phyloP scores from a whole-genome alignment of 1,284 basidiomycete genomes.

The Cryptococcus wingfieldii region DNA sequence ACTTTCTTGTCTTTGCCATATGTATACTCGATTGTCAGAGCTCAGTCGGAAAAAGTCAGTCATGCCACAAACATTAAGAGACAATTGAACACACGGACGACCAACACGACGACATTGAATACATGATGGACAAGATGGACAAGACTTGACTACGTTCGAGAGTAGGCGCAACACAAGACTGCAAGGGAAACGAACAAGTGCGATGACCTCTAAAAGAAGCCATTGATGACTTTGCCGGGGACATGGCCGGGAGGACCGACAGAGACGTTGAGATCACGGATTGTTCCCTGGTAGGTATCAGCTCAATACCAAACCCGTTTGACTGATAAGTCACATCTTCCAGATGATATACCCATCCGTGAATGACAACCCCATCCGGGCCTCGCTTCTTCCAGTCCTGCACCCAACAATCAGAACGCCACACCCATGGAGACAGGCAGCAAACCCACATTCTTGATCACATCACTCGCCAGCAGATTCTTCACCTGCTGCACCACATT shows the following conservation, averaged over 20 bases:
- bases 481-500: conserved; percentile 44
- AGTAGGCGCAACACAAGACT: no score
- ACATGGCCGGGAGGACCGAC: conserved; percentile 39
- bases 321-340: conserved; percentile 34
- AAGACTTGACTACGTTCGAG: no score
- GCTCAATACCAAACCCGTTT: background rate
- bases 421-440: background rate
- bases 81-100: no score
- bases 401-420: background rate
- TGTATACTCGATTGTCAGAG: no score
- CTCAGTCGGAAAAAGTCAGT: no score
- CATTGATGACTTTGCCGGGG: conserved; percentile 15
- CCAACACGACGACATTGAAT: no score
- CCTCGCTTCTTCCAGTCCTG: conserved; percentile 44
- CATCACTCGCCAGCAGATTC: conserved; percentile 35
- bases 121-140: no score
- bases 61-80: no score
- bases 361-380: conserved; percentile 37
- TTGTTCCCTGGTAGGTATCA: conserved; percentile 27
- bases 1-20: no score
- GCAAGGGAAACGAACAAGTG: no score
- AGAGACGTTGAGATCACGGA: conserved; percentile 41
- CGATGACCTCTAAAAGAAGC: conserved; percentile 6
- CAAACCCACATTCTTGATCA: conserved; percentile 30
- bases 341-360: conserved; percentile 49